Evolutionary conservation across 108 stramenopile genomes (phyloP).

Genomic region (Nitzschia inconspicua): DNA sequence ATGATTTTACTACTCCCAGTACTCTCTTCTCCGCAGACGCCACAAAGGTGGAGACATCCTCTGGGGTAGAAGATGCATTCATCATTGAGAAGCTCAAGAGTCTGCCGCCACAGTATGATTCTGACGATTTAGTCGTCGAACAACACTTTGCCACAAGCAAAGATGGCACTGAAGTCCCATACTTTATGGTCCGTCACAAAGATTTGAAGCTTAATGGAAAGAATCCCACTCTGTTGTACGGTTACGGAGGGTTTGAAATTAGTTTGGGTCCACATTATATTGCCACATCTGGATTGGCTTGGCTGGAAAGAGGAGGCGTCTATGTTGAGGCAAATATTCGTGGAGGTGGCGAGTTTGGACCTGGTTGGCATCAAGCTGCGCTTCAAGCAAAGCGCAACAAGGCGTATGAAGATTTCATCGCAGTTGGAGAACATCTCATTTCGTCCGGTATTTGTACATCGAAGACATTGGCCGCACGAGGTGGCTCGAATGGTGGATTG

Average conservation of each 20-base stretch:
- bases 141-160: constrained; percentile 73
- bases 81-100: constrained; percentile 53
- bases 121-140: constrained; percentile 46
- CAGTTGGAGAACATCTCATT: constrained; percentile 87
- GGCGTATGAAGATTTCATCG: constrained; percentile 94
- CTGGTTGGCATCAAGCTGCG: constrained; percentile 89
- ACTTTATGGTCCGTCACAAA: constrained; percentile 66
- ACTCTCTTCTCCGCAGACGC: constrained; percentile 73
- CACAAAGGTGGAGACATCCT: constrained; percentile 29
- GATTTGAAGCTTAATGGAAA: constrained; percentile 51
- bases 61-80: constrained; percentile 33
- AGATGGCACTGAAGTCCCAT: constrained; percentile 86
- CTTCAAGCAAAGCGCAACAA: constrained; percentile 85
- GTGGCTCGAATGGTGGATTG: constrained; percentile 97
- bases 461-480: constrained; percentile 84
- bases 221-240: constrained; percentile 70
- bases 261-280: constrained; percentile 85
- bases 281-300: constrained; percentile 69
- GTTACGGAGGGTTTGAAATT: constrained; percentile 97
- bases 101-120: constrained; percentile 64
- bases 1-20: constrained; percentile 67
- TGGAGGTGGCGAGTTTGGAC: constrained; percentile 94
- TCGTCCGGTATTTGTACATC: constrained; percentile 67
- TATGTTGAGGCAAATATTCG: constrained; percentile 96
- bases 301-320: constrained; percentile 90